Conservation (phyloP, 2,329 filamentous ascomycete species). For the Phialemonium atrogriseum region DNA sequence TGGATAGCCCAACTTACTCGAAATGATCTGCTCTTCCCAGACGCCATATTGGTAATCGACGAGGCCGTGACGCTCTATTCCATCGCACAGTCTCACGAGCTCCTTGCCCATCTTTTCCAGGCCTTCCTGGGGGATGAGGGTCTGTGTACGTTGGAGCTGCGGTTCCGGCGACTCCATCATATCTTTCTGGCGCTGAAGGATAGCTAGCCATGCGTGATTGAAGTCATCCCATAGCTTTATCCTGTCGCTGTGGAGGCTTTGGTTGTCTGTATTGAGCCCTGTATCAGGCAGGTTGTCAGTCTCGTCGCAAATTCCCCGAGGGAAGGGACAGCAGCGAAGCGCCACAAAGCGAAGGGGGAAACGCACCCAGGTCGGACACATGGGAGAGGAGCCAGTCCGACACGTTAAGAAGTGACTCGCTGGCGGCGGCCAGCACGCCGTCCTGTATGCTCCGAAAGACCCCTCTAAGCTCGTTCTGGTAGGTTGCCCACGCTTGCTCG, state of each 20-base stretch:
- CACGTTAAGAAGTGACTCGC: slow-evolving; percentile 42
- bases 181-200: slow-evolving; percentile 78
- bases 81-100: slow-evolving; percentile 74
- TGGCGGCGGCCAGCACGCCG: slow-evolving; percentile 39
- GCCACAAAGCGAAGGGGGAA: neutral
- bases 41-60: slow-evolving; percentile 97
- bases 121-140: slow-evolving; percentile 57
- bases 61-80: slow-evolving; percentile 81
- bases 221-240: slow-evolving; percentile 89
- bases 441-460: slow-evolving; percentile 65
- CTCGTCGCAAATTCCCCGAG: slow-evolving; percentile 4
- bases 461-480: slow-evolving; percentile 51
- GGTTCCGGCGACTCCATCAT: slow-evolving; percentile 53
- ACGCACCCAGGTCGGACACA: slow-evolving; percentile 46
- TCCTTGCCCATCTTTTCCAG: slow-evolving; percentile 77
- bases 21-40: slow-evolving; percentile 87
- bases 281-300: slow-evolving; percentile 8
- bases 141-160: slow-evolving; percentile 49
- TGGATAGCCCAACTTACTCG: slow-evolving; percentile 48
- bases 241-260: slow-evolving; percentile 63
- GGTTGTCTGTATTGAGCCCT: slow-evolving; percentile 83
- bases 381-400: slow-evolving; percentile 49
- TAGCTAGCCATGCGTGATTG: slow-evolving; percentile 81
- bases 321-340: neutral
- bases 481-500: slow-evolving; percentile 61